Evolutionary conservation across 352 stramenopile genomes (phyloP).

Genomic region (Plasmopara viticola): DNA sequence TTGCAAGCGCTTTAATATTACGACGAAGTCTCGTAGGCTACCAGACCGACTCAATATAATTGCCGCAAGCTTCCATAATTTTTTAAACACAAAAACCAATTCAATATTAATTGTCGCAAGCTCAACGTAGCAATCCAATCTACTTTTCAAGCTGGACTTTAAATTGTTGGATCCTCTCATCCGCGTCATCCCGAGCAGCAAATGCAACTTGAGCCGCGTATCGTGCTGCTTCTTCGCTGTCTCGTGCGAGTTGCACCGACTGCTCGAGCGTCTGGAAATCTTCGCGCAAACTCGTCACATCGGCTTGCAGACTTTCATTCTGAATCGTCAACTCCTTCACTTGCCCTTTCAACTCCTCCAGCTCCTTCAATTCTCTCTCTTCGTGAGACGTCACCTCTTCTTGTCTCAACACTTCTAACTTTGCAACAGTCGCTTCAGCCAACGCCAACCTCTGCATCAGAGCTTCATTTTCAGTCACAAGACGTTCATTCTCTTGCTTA

Average conservation of each 20-base stretch:
- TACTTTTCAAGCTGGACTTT: constrained; percentile 27
- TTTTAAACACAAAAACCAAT: constrained; percentile 11
- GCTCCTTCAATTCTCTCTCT: constrained; percentile 12
- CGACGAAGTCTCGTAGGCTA: constrained; percentile 70
- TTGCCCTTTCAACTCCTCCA: constrained; percentile 22
- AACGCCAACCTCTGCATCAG: constrained; percentile 30
- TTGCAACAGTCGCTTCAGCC: constrained; percentile 16
- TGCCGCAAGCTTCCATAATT: not conserved
- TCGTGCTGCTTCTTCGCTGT: constrained; percentile 64
- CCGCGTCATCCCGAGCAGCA: constrained; percentile 50
- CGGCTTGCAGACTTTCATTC: constrained; percentile 23
- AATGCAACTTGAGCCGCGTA: constrained; percentile 70
- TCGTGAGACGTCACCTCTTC: constrained; percentile 15
- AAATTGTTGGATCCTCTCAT: constrained; percentile 40
- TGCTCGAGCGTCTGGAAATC: constrained; percentile 40
- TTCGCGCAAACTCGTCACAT: constrained; percentile 33
- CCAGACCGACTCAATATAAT: constrained; percentile 80
- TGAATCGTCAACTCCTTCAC: constrained; percentile 19
- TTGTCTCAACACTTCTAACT: constrained; percentile 29
- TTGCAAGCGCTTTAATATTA: constrained; percentile 58
- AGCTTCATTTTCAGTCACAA: constrained; percentile 33
- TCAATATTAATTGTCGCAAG: too few species aligned
- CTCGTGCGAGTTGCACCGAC: constrained; percentile 40
- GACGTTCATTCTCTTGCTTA: constrained; percentile 35
- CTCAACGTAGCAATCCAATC: not conserved